Conservation (phyloP, 768 basidiomycete species). For the Boletus sp. region DNA sequence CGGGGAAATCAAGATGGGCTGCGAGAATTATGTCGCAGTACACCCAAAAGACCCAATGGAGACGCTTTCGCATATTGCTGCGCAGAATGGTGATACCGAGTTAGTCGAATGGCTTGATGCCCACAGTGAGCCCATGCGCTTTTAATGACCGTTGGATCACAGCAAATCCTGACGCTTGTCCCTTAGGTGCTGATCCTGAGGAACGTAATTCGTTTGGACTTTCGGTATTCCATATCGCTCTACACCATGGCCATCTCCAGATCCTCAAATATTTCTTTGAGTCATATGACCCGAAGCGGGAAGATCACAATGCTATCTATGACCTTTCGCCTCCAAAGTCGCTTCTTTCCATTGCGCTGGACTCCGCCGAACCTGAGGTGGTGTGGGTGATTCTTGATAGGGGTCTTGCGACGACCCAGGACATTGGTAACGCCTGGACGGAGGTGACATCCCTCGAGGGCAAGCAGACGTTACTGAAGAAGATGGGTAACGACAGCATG, state of each 20-base stretch:
- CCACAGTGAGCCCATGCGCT: constrained; percentile 51
- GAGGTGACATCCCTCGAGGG: constrained; percentile 40
- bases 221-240: constrained; percentile 66
- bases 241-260: constrained; percentile 48
- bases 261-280: constrained; percentile 63
- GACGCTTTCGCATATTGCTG: constrained; percentile 69
- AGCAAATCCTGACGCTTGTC: constrained; percentile 16
- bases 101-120: constrained; percentile 68
- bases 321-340: constrained; percentile 36
- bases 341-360: constrained; percentile 54
- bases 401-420: constrained; percentile 45
- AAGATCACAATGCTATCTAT: constrained; percentile 52
- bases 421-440: constrained; percentile 51
- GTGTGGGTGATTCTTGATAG: constrained; percentile 64
- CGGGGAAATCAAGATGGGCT: constrained; percentile 59
- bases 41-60: constrained; percentile 55
- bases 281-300: constrained; percentile 50
- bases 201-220: constrained; percentile 57
- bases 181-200: constrained; percentile 66
- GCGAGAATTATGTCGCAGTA: constrained; percentile 46
- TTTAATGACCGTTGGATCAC: constrained; percentile 23
- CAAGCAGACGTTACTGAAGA: constrained; percentile 24
- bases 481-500: constrained; percentile 25
- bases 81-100: constrained; percentile 49
- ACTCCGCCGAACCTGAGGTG: constrained; percentile 59